phyloP scores from a whole-genome alignment of 1,284 basidiomycete species.

The Pyrrhoderma noxium region DNA sequence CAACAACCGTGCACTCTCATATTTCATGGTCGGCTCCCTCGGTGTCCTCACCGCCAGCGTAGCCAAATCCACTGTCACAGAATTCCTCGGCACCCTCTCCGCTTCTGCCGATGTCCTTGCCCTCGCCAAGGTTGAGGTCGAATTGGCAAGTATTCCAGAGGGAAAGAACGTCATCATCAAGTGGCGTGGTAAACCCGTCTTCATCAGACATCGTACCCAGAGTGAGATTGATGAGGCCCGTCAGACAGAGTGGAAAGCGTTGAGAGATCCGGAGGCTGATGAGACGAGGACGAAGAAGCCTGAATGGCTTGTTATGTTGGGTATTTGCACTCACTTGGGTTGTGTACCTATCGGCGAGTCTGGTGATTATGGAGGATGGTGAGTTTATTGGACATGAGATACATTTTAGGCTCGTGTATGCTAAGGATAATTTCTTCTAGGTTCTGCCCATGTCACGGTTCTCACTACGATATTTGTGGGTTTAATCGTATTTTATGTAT shows the following conservation, averaged over 20 bases:
- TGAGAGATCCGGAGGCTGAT: constrained; percentile 93
- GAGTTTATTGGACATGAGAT: too few relatives aligned
- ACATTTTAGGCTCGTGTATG: too few relatives aligned
- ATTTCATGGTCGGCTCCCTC: constrained; percentile 96
- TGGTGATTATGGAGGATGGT: constrained; percentile 98
- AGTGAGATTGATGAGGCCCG: constrained; percentile 95
- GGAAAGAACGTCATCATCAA: constrained; percentile 98
- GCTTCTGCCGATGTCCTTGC: constrained; percentile 98
- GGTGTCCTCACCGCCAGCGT: constrained; percentile 91
- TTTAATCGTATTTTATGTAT: constrained; percentile 15
- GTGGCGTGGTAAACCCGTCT: constrained; percentile 99
- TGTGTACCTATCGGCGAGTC: constrained; percentile 99
- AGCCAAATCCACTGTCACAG: constrained; percentile 90
- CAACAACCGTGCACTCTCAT: constrained; percentile 81
- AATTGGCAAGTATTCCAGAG: constrained; percentile 87
- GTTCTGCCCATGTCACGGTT: constrained; percentile 98
- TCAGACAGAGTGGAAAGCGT: constrained; percentile 71
- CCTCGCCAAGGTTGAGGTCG: constrained; percentile 96
- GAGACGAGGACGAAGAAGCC: constrained; percentile 87
- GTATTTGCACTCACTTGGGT: constrained; percentile 97
- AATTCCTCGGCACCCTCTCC: constrained; percentile 93
- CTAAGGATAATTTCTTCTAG: too few relatives aligned
- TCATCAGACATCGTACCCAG: constrained; percentile 93
- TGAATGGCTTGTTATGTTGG: constrained; percentile 97
- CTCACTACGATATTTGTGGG: constrained; percentile 92